These are phyloP conservation scores for Prunella vulgaris DNA, from an alignment of 257 asterid genomes.

Conservation along the genomic window DNA sequence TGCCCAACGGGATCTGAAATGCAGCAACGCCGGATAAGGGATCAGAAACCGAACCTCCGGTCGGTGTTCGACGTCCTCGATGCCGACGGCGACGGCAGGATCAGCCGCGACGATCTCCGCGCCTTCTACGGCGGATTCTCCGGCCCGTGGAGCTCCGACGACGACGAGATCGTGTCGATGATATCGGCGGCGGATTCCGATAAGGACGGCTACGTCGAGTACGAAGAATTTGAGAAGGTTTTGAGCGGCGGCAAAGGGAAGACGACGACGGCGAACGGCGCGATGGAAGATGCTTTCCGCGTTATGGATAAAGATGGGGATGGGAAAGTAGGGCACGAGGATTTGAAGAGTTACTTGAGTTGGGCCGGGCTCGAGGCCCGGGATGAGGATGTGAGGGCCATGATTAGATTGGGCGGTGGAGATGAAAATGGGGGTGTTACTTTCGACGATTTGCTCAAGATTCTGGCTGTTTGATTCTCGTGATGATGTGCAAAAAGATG, in stretches of 20 bases:
- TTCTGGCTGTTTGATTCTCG: slow-evolving; percentile 47
- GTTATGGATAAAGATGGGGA: slow-evolving; percentile 94
- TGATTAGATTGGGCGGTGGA: slow-evolving; percentile 72
- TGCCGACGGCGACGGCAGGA: slow-evolving; percentile 75
- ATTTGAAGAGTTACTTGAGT: slow-evolving; percentile 49
- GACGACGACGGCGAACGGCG: slow-evolving; percentile 14
- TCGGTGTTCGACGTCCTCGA: slow-evolving; percentile 85
- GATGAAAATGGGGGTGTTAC: slow-evolving; percentile 62
- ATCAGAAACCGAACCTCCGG: slow-evolving; percentile 35
- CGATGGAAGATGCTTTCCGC: slow-evolving; percentile 75
- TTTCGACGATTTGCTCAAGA: slow-evolving; percentile 54
- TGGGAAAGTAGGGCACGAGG: slow-evolving; percentile 72
- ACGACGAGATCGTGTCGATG: slow-evolving; percentile 67
- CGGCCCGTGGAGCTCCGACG: slow-evolving; percentile 3
- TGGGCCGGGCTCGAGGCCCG: slow-evolving; percentile 64
- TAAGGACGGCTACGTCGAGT: slow-evolving; percentile 70
- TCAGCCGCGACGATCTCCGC: slow-evolving; percentile 67
- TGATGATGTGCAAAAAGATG: background rate
- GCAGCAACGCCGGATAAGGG: background rate
- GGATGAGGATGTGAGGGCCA: slow-evolving; percentile 81
- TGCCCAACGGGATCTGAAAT: slow-evolving; percentile 62
- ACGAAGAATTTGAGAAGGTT: slow-evolving; percentile 81
- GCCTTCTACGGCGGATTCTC: slow-evolving; percentile 45
- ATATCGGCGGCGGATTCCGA: slow-evolving; percentile 60
- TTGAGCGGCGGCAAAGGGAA: slow-evolving; percentile 17